Conservation (phyloP, 2,329 filamentous ascomycete genomes). For the Stenocarpella maydis region DNA sequence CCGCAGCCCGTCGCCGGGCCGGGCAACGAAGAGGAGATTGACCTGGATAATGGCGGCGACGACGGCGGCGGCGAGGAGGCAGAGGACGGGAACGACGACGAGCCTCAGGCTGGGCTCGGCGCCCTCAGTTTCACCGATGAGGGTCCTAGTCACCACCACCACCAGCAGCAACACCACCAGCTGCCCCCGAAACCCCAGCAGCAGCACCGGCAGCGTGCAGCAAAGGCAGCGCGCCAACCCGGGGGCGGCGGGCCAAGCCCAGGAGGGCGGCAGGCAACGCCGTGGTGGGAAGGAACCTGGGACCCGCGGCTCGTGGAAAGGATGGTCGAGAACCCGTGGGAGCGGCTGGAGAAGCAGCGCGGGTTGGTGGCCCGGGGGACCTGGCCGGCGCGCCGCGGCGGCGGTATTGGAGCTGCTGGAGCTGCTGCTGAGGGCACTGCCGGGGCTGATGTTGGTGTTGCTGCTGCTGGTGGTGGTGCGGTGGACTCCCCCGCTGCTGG, state of each 20-base stretch:
- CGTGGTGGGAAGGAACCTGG: conserved; percentile 74
- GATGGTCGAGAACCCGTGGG: conserved; percentile 80
- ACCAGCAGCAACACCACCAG: not conserved
- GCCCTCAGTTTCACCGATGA: conserved; percentile 36
- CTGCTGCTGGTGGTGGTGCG: conserved; percentile 24
- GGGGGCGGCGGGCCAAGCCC: conserved; percentile 49
- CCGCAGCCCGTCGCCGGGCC: conserved; percentile 29
- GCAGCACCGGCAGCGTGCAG: conserved; percentile 21
- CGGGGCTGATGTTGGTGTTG: conserved; percentile 28
- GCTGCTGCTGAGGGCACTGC: not conserved
- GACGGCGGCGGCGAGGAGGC: conserved; percentile 7
- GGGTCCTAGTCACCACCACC: not conserved
- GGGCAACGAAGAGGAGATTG: conserved; percentile 56
- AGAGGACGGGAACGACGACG: conserved; percentile 14
- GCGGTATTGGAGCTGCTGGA: not conserved
- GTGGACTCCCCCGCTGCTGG: not conserved
- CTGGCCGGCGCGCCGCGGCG: conserved; percentile 50
- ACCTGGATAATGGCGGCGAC: conserved; percentile 49
- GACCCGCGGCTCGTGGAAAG: conserved; percentile 72
- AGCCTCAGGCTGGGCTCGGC: conserved; percentile 42
- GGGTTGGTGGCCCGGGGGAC: conserved; percentile 53
- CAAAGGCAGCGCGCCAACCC: not conserved
- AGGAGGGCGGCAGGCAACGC: not conserved
- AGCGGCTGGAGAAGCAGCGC: conserved; percentile 57
- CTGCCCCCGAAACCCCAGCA: conserved; percentile 30